Evolutionary conservation across 768 basidiomycete genomes (phyloP), one percentile per base, ranked within the genome.

Genomic region (Suillus subalutaceus): DNA sequence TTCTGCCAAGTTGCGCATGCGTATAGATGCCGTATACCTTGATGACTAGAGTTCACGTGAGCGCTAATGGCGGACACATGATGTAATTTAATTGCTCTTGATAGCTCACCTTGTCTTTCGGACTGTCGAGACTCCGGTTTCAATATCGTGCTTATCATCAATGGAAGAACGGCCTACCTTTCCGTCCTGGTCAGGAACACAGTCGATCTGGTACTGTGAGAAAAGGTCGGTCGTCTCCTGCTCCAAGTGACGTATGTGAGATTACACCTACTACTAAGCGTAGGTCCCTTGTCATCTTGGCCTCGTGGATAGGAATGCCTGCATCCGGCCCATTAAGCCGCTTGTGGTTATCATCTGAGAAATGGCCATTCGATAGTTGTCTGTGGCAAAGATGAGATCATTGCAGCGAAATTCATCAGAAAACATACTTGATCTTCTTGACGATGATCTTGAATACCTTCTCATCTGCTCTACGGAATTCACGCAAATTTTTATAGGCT

Each of bases 311-410:
- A 0, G 90, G 88, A 3, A 91, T 74, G 1, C 83, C 83, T 16
- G 74, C 73, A 15, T 79, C 75, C 1, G 73, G 61, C 0, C 82
- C 82, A 26, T 79, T 86, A 15, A 91, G 76, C 8, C 83, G 76
- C 73, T 89, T 89, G 68, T 91, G 88, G 67, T 91, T 91, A 65
- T 88, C 86, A 13, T 81, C 79, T 1, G 90, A 90, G 70, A 92
- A 91, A 64, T 87, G 84, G 0, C 90, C 90, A 4, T 84, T 82
- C 0, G 90, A 92, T 13, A 92, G 80, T 66, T 91, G 87, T 71
- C 90, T 91, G 55, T 38, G 30, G 40, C 10, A 8, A 43, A 3
- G 6, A 44, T 65, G 48, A 66, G 43, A 38, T 60, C 7, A 60
- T n/a, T 37, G 12, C 48, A n/a, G 44, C 15, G 7, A 35, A 60